Evolutionary conservation across 208 protist genomes (phyloP), one percentile per base, ranked within the genome.

Genomic region (Herpetomonas samuelpessoai): DNA sequence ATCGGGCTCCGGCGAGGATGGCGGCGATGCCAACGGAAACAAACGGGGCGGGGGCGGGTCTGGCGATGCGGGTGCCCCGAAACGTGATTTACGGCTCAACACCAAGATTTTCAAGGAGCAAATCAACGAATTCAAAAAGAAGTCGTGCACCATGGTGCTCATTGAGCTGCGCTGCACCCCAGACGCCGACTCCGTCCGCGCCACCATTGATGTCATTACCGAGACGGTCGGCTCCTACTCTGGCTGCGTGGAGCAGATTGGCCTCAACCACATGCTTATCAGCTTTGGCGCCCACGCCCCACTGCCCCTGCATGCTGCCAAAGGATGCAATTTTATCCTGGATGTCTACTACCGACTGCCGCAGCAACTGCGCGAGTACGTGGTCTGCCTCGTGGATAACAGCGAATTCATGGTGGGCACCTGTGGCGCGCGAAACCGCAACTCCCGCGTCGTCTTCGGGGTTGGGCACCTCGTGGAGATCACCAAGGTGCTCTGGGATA

Each of bases 331-430:
- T 10, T 89, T 88, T 60, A 79, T 79, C 38, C 62, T 86, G 49
- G 77, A 80, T 22, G 56, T 85, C 27, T 77, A 81, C 51, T 50
- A 46, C 35, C 54, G 50, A 47, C 54, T 87, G 27, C 52, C 76
- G 2, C 48, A 67, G 3, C 22, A 65, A 27, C 53, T 76, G 31
- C 66, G 56, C 48, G 62, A 81, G 22, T 46, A 75, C 26, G 56
- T 89, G 25, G 75, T 81, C 18, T 81, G 78, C 48, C 57, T 92
- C 22, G 67, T 86, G 16, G 79, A 81, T n/a, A 62, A 66, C 26
- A 81, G 71, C 55, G 74, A 77, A 12, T 92, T 86, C 75, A 62
- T 79, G 14, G 82, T 92, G 6, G 86, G 86, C 57, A 89, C 81
- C 9, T 81, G 81, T 45, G 74, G 82, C 45, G 62, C 71, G 47